phyloP scores from a whole-genome alignment of 2,329 filamentous ascomycete species.

The Fusarium sarcochroum region DNA sequence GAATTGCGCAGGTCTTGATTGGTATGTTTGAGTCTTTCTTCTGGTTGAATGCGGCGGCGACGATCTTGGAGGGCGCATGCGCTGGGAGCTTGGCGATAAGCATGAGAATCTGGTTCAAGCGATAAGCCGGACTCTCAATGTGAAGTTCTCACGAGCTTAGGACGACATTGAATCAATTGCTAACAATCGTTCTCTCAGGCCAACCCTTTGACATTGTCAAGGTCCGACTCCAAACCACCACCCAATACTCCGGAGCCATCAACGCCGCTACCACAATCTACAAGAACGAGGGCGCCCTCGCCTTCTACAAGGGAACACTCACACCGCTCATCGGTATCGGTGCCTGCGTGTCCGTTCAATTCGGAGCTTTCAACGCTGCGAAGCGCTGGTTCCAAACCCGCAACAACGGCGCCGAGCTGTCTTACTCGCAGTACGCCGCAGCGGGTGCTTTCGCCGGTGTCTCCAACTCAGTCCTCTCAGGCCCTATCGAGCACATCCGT shows the following conservation, averaged over 20 bases:
- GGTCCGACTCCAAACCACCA: conserved; percentile 93
- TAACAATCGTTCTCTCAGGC: conserved; percentile 59
- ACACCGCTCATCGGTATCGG: conserved; percentile 96
- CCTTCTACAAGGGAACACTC: conserved; percentile 98
- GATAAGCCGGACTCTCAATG: conserved; percentile 27
- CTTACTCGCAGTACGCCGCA: conserved; percentile 89
- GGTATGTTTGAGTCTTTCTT: conserved; percentile 64
- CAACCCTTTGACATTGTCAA: conserved; percentile 94
- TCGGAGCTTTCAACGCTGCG: conserved; percentile 95
- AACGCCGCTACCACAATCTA: conserved; percentile 88
- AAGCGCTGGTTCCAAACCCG: conserved; percentile 85
- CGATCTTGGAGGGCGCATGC: conserved; percentile 54
- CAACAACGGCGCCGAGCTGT: conserved; percentile 75
- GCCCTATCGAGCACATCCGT: conserved; percentile 95
- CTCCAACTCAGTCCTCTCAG: conserved; percentile 88
- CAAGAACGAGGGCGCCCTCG: conserved; percentile 86
- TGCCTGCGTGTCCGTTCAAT: conserved; percentile 98
- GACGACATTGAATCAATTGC: neutral
- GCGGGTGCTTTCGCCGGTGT: conserved; percentile 93
- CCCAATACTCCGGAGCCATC: conserved; percentile 83
- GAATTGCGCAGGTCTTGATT: conserved; percentile 92
- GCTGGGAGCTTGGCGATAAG: neutral
- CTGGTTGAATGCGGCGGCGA: neutral
- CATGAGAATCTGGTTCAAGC: conserved; percentile 5
- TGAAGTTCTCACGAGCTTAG: conserved; percentile 5